Percentiles rank a stretch among this genome's conserved stretches.
Evolutionary conservation across 164 flowering plant genomes (phyloP).

Genomic region (Cinnamomum micranthum): DNA sequence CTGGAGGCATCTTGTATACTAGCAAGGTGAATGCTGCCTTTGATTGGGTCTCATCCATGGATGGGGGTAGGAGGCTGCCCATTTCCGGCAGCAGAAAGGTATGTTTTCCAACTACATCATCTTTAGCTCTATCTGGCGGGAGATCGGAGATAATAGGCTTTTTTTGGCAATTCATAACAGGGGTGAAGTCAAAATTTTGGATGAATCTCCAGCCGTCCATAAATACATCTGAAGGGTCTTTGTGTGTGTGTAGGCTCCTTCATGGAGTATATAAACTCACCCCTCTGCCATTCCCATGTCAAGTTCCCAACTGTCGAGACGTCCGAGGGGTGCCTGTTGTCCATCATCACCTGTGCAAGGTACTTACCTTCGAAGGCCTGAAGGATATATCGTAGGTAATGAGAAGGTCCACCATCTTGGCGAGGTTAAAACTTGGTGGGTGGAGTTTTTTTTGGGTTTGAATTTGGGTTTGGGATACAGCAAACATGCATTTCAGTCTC

Average conservation of each 20-base stretch:
- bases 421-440: conserved; percentile 32
- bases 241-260: conserved; percentile 61
- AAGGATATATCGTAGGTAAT: conserved; percentile 53
- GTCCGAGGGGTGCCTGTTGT: conserved; percentile 53
- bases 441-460: conserved; percentile 20
- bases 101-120: conserved; percentile 53
- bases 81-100: conserved; percentile 64
- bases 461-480: conserved; percentile 38
- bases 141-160: conserved; percentile 53
- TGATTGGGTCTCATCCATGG: conserved; percentile 52
- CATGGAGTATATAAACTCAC: conserved; percentile 74
- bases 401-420: conserved; percentile 14
- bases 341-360: conserved; percentile 55
- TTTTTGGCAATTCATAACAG: conserved; percentile 58
- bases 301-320: conserved; percentile 86
- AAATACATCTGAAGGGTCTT: conserved; percentile 54
- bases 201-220: conserved; percentile 53
- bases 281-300: conserved; percentile 89
- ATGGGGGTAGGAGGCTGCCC: conserved; percentile 53
- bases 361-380: conserved; percentile 39
- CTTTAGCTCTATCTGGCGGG: conserved; percentile 44
- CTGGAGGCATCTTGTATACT: conserved; percentile 70
- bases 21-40: conserved; percentile 55
- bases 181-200: conserved; percentile 51
- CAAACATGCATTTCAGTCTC: conserved; percentile 47